A percentile compares a stretch with the other conserved stretches of the same genome.
Conservation (phyloP, 2,329 filamentous ascomycete genomes). For the Leptosphaerulina australis region DNA sequence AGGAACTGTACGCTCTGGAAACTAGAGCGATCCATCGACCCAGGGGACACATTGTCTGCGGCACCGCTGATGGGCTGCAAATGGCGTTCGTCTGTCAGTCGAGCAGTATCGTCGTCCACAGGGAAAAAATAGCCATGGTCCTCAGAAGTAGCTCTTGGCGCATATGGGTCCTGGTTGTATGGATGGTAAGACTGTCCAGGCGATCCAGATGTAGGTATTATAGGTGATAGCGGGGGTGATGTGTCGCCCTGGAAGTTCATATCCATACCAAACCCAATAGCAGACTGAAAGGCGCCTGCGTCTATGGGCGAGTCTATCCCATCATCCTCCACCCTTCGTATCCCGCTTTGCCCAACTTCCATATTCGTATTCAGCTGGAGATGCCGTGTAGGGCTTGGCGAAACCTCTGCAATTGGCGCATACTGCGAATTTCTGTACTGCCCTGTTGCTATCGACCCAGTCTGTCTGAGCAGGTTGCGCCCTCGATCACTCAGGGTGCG, state of each 20-base stretch:
- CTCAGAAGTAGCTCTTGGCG: conserved; percentile 56
- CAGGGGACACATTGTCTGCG: conserved; percentile 44
- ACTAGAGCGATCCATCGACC: conserved; percentile 53
- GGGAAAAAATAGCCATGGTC: conserved; percentile 62
- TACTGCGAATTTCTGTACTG: conserved; percentile 54
- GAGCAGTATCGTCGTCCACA: conserved; percentile 63
- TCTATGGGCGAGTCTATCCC: conserved; percentile 52
- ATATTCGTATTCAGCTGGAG: conserved; percentile 48
- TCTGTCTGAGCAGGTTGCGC: conserved; percentile 54
- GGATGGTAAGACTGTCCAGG: conserved; percentile 56
- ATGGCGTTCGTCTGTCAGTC: conserved; percentile 62
- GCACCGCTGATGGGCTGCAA: conserved; percentile 63
- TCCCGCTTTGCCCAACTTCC: conserved; percentile 35
- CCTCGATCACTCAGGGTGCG: conserved; percentile 57
- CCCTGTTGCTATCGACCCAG: conserved; percentile 51
- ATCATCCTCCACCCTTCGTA: conserved; percentile 41
- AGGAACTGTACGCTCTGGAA: conserved; percentile 62
- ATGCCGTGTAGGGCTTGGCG: conserved; percentile 55
- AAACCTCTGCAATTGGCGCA: conserved; percentile 59
- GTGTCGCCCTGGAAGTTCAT: conserved; percentile 54
- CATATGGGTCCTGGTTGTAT: conserved; percentile 36
- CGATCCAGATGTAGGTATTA: conserved; percentile 41
- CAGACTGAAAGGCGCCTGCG: conserved; percentile 55
- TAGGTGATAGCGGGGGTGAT: conserved; percentile 32
- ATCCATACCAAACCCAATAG: conserved; percentile 55